These are phyloP conservation scores for Colletotrichum eleusines DNA, from an alignment of 2,329 filamentous ascomycete genomes.

Conservation along the genomic window DNA sequence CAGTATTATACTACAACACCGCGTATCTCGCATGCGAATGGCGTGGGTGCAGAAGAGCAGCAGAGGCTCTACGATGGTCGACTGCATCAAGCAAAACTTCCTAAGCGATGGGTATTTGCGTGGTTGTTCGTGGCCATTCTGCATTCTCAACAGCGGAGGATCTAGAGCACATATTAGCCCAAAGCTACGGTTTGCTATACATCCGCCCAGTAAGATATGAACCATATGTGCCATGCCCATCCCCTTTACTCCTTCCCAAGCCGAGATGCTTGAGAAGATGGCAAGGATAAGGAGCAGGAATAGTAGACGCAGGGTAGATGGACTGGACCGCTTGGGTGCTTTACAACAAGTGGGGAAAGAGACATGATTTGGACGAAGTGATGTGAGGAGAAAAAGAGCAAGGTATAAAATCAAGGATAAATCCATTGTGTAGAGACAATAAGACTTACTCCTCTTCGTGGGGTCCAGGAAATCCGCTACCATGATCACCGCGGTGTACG, in stretches of 20 bases:
- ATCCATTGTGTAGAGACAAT: background rate
- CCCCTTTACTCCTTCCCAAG: background rate
- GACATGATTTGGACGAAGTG: background rate
- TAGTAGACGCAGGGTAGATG: background rate
- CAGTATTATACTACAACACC: conserved; percentile 87
- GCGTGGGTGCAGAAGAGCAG: conserved; percentile 93
- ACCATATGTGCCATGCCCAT: background rate
- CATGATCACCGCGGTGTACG: conserved; percentile 92
- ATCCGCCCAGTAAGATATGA: background rate
- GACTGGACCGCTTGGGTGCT: background rate
- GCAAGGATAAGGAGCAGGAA: background rate
- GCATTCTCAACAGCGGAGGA: conserved; percentile 48
- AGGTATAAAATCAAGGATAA: background rate
- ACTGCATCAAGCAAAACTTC: conserved; percentile 84
- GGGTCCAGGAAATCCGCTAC: conserved; percentile 91
- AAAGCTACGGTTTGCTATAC: background rate
- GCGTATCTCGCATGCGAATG: conserved; percentile 88
- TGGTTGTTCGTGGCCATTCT: conserved; percentile 47
- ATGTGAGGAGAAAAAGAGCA: background rate
- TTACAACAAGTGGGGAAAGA: background rate
- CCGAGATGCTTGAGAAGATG: background rate
- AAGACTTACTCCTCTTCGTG: conserved; percentile 68
- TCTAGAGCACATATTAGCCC: conserved; percentile 46
- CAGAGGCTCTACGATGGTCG: conserved; percentile 85
- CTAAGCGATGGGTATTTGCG: conserved; percentile 72